Percentiles rank a stretch among this genome's conserved stretches.
Evolutionary conservation across 371 early-diverging fungal species (phyloP).

Genomic region (Mucor racemosus): DNA sequence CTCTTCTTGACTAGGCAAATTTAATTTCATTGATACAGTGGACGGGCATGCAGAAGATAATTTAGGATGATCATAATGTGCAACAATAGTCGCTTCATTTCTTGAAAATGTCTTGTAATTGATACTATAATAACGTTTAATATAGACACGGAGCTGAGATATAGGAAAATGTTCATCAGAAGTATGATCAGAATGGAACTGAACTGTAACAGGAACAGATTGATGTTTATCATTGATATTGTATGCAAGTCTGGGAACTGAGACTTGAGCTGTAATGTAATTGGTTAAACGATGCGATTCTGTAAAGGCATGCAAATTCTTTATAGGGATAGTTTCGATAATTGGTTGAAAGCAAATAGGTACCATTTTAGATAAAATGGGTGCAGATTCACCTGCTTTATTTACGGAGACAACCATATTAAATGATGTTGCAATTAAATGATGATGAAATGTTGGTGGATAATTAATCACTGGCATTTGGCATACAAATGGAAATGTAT

Average conservation of each 20-base stretch:
- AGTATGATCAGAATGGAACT: conserved; percentile 9
- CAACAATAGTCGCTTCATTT: conserved; percentile 22
- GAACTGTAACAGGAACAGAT: conserved; percentile 23
- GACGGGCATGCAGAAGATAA: conserved; percentile 16
- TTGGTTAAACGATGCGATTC: conserved; percentile 16
- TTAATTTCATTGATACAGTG: conserved; percentile 17
- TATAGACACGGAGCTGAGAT: conserved; percentile 24
- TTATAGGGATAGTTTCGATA: conserved; percentile 29
- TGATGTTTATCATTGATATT: conserved; percentile 22
- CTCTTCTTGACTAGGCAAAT: not conserved
- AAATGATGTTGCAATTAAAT: conserved; percentile 30
- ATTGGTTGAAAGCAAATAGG: conserved; percentile 28
- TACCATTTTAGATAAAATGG: conserved; percentile 24
- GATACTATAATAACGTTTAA: conserved; percentile 34
- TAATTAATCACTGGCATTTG: conserved; percentile 43
- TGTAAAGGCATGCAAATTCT: conserved; percentile 18
- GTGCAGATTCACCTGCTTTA: conserved; percentile 11
- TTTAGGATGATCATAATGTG: conserved; percentile 15
- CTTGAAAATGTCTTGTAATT: conserved; percentile 35
- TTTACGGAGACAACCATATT: conserved; percentile 29
- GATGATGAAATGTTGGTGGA: conserved; percentile 37
- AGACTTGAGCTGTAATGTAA: conserved; percentile 15
- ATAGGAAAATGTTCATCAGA: conserved; percentile 9
- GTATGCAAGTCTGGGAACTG: conserved; percentile 32
- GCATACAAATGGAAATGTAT: conserved; percentile 32